Evolutionary conservation across 1,284 basidiomycete species (phyloP), one percentile per base, ranked within the genome.

Genomic region (Laetiporus sulphureus): DNA sequence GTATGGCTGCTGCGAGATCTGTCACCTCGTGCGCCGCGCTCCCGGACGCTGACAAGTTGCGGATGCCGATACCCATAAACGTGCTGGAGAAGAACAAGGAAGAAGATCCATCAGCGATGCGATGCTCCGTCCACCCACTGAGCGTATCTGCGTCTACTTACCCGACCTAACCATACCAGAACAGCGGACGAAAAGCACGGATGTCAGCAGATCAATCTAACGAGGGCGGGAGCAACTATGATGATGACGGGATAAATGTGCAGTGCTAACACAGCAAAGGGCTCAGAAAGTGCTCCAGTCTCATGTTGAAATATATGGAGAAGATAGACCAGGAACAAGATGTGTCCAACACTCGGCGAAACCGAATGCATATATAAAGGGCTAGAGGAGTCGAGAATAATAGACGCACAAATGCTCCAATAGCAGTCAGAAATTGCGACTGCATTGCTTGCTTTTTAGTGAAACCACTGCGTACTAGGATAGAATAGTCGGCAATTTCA

Each of bases 401-500:
- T 40, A 46, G 44, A 72, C 85, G 69, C 59, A 91, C 87, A 63
- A 92, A 92, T 25, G 90, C 90, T 41, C 90, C 90, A 42, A 91
- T 73, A 22, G 90, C 90, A 27, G 90, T 93, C 47, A 92, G 61
- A 63, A 91, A 93, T 58, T 93, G 91, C 33, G 84, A 87, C 54
- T 85, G 83, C 89, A 93, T 92, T 3, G 90, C 90, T 61, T 92
- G 87, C 50, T 66, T 71, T 64, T 93, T 93, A 15, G 83, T 87
- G 61, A 93, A 92, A 5, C 90, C 90, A 50, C 86, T 90, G 41
- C 91, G 84, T 39, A 91, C 78, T 27, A 92, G 69, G 53, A 93
- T 92, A 13, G 87, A 91, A 58, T 92, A 92, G 61, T 93, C 90
- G 15, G 90, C 91, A 46, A 93, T 92, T 69, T 91, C 89, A 56